Evolutionary conservation across 1,284 basidiomycete species (phyloP), one percentile per base, ranked within the genome.

Genomic region (Rhodofomes roseus): DNA sequence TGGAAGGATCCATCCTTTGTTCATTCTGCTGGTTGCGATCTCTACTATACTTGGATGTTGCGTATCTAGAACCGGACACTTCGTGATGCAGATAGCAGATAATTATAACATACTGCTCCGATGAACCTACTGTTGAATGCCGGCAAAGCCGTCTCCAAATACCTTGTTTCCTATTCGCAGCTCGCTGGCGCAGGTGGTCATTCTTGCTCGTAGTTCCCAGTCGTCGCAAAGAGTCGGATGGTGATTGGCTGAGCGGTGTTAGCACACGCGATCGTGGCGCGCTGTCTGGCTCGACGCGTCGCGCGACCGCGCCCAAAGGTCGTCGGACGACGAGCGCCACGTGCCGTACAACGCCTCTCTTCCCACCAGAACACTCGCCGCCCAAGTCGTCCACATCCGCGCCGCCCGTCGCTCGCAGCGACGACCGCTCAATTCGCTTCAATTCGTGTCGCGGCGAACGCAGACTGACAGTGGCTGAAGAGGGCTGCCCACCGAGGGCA

Each of bases 171-270:
- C 16, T 3, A 39, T 39, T 18, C 14, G 37, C 37, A 39, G 37
- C 16, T 39, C 7, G 7, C 37, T 18, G 9, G 34, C 34, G 34
- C 7, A 36, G 6, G 34, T 36, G 12, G 34, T 36, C n/a, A n/a
- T n/a, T n/a, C n/a, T n/a, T 34, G 4, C 31, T 39, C 37, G 16
- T 39, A 4, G 5, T 39, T 39, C 31, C 16, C 37, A 12, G 9
- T 14, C 20, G 16, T 52, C 34, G 29, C 50, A 37, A 52, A 52
- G 29, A 20, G n/a, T 37, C 50, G 50, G 31, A 36, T 29, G 50
- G 29, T 52, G 50, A 52, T 52, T 52, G 50, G 50, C 50, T 52
- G 50, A 52, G 50, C 50, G 50, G 50, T 52, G 50, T 52, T 29
- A n/a, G 46, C 20, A 48, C 50, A 52, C 50, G 50, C 50, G 50